Conservation (phyloP, 2,329 filamentous ascomycete species). For the Colletotrichum shisoi region DNA sequence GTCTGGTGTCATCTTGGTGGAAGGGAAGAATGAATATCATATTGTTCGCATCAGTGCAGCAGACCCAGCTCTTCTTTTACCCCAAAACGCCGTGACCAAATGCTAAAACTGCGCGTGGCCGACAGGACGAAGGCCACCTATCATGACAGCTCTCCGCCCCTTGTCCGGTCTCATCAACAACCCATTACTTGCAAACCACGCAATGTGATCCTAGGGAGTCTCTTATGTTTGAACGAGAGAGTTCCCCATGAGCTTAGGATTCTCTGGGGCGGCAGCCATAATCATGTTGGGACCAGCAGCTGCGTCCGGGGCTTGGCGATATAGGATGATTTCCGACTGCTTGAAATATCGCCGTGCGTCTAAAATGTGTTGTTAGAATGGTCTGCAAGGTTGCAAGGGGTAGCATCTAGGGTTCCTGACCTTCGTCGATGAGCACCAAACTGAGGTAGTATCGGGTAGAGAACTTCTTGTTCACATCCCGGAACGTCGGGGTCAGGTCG, state of each 20-base stretch:
- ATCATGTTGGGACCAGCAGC: conserved; percentile 51
- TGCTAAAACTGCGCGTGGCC: conserved; percentile 48
- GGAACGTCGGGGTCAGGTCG: conserved; percentile 96
- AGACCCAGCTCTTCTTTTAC: conserved; percentile 42
- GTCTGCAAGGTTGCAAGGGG: conserved; percentile 28
- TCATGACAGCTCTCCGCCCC: conserved; percentile 21
- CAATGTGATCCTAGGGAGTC: conserved; percentile 1
- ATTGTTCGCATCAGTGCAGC: conserved; percentile 41
- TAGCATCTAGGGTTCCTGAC: conserved; percentile 53
- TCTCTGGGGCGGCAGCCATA: conserved; percentile 56
- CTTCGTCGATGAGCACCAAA: conserved; percentile 93
- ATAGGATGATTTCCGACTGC: conserved; percentile 97
- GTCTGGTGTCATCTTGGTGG: conserved; percentile 42
- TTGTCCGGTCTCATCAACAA: conserved; percentile 1
- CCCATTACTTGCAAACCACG: conserved; percentile 21
- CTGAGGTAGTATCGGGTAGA: conserved; percentile 98
- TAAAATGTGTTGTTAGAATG: conserved; percentile 47
- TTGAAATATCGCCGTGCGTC: conserved; percentile 98
- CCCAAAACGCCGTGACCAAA: conserved; percentile 52
- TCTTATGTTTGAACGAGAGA: conserved; percentile 42
- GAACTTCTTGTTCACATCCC: conserved; percentile 99
- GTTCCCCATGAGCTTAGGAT: conserved; percentile 53
- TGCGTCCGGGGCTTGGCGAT: conserved; percentile 76
- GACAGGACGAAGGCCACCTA: conserved; percentile 24
- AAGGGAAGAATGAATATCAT: conserved; percentile 37